These are phyloP conservation scores for Astragalus membranaceus DNA, from an alignment of 306 rosid species.

Conservation along the genomic window DNA sequence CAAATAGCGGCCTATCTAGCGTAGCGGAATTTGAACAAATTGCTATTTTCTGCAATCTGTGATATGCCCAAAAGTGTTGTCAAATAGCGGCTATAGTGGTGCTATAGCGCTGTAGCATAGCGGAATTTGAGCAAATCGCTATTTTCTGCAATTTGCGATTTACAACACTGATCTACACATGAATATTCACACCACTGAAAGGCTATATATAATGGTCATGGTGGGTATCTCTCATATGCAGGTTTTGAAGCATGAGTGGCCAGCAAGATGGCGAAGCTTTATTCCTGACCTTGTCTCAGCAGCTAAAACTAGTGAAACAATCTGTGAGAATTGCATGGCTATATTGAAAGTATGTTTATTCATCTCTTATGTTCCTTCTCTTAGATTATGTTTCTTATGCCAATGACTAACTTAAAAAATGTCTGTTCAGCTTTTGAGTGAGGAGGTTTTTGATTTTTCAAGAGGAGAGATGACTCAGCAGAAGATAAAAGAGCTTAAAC, in stretches of 20 bases:
- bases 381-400: not conserved
- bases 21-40: too few relatives aligned
- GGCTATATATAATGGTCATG: not conserved
- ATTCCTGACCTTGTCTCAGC: conserved; percentile 95
- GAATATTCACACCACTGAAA: not conserved
- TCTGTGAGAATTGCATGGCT: conserved; percentile 95
- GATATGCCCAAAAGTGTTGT: too few relatives aligned
- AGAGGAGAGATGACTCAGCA: conserved; percentile 54
- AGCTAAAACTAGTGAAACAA: conserved; percentile 91
- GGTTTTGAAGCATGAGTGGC: conserved; percentile 99
- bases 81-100: too few relatives aligned
- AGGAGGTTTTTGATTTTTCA: conserved; percentile 51
- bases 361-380: not conserved
- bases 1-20: too few relatives aligned
- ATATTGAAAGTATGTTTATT: conserved; percentile 65
- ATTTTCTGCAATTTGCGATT: too few relatives aligned
- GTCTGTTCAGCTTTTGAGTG: conserved; percentile 41
- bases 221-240: conserved; percentile 27
- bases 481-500: conserved; percentile 49
- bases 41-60: too few relatives aligned
- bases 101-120: too few relatives aligned
- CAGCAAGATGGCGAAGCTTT: conserved; percentile 83
- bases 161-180: not conserved
- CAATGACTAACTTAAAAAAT: conserved; percentile 4
- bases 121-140: too few relatives aligned